A percentile compares a stretch with the other conserved stretches of the same genome.
Conservation (phyloP, 75 land plant species). For the Selaginella moellendorffii region DNA sequence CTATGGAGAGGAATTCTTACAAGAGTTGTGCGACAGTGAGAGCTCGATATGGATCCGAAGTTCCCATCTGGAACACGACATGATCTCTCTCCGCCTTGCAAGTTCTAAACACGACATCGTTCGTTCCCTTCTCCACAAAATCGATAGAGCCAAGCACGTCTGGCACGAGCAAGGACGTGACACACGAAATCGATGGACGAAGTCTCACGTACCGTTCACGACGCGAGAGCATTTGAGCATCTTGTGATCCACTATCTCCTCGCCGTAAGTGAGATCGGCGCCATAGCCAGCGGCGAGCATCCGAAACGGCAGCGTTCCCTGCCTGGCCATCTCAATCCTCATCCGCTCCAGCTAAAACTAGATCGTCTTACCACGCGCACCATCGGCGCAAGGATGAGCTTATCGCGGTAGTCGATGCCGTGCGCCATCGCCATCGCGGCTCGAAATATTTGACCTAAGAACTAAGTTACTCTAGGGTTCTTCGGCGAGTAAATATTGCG, state of each 20-base stretch:
- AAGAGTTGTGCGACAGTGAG: constrained; percentile 51
- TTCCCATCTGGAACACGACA: constrained; percentile 85
- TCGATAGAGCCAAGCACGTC: constrained; percentile 54
- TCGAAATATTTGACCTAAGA: no score
- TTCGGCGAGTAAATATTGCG: no score
- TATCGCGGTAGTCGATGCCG: constrained; percentile 47
- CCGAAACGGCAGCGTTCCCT: constrained; percentile 86
- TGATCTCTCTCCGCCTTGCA: constrained; percentile 47
- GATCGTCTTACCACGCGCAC: constrained; percentile 55
- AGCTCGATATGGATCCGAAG: constrained; percentile 70
- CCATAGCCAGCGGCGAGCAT: constrained; percentile 81
- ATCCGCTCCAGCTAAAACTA: background rate
- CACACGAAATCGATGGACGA: background rate
- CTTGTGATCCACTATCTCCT: constrained; percentile 88
- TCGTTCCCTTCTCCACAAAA: constrained; percentile 54
- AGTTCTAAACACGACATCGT: constrained; percentile 69
- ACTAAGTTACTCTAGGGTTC: no score
- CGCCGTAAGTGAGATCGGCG: constrained; percentile 85
- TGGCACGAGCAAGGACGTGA: constrained; percentile 6
- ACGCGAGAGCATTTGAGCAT: constrained; percentile 56
- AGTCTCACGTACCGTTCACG: constrained; percentile 36
- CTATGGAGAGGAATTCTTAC: no score
- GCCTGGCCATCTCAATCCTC: background rate
- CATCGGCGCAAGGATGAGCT: constrained; percentile 77
- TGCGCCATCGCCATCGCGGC: background rate